Percentiles rank a stretch among this genome's conserved stretches.
phyloP scores from a whole-genome alignment of 176 grass and related monocot species.

The Chloris gayana region DNA sequence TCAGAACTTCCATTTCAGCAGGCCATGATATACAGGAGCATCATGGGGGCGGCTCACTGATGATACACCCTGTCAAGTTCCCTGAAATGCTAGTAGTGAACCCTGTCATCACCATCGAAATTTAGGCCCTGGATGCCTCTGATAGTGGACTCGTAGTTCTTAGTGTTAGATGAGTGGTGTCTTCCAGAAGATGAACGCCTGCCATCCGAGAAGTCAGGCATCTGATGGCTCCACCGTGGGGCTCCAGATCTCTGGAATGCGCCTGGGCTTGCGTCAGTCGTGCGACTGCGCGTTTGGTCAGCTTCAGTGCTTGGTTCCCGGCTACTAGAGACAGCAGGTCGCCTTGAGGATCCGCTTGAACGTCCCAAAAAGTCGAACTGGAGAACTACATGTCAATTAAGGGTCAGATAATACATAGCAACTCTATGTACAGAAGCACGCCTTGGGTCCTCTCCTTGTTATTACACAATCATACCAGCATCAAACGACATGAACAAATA shows the following conservation, averaged over 20 bases:
- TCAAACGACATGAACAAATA: conserved; percentile 23
- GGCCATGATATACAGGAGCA: background rate
- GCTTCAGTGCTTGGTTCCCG: conserved; percentile 49
- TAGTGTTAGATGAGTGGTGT: conserved; percentile 51
- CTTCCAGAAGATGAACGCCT: conserved; percentile 60
- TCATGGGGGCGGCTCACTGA: background rate
- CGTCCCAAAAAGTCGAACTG: conserved; percentile 89
- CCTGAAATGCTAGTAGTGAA: conserved; percentile 45
- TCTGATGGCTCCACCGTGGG: conserved; percentile 52
- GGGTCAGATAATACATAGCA: conserved; percentile 77
- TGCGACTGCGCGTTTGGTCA: conserved; percentile 46
- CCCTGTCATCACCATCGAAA: conserved; percentile 60
- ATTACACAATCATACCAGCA: conserved; percentile 10
- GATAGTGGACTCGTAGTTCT: conserved; percentile 86
- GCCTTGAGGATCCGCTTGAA: conserved; percentile 91
- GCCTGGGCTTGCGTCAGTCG: conserved; percentile 63
- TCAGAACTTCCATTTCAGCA: background rate
- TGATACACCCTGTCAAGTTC: background rate
- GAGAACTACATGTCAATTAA: conserved; percentile 88
- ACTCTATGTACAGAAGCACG: conserved; percentile 12
- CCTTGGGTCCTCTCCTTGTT: background rate
- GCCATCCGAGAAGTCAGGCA: conserved; percentile 45
- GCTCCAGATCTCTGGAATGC: conserved; percentile 58
- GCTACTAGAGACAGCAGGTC: conserved; percentile 88
- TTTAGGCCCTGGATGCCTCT: conserved; percentile 82